Evolutionary conservation across 1,139 yeast genomes (phyloP), one percentile per base, ranked within the genome.

Genomic region (Sugiyamaella neomexicana): DNA sequence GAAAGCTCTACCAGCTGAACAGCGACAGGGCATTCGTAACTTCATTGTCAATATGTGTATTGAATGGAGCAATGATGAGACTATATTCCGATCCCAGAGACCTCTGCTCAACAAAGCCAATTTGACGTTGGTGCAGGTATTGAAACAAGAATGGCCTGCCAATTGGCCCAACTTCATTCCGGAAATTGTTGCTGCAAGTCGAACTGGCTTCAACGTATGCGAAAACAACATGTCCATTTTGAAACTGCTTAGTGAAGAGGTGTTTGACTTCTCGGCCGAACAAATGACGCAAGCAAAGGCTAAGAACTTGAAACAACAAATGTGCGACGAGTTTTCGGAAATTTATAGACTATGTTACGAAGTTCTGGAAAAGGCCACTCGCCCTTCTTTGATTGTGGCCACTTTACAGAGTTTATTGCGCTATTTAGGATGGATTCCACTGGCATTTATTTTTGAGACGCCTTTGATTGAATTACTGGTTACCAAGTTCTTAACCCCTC

Each of bases 91-190:
- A 55, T 74, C 80, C 47, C 91, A 91, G 68, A 84, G 85, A 67
- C 85, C 97, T 17, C 79, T 93, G 67, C 89, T 93, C 65, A 89
- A 88, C 74, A 95, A 95, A 71, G 91, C 93, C 64, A 97, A 93
- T 73, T 79, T 93, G 68, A 93, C 98, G 6, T 77, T 93, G 67
- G 99, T 93, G 39, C 95, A 93, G 67, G 85, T 93, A 52, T 81
- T 93, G 67, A 93, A 93, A 69, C 98, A 95, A 72, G 99, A 93
- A 69, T 93, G 99, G 99, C 99, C 99, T 40, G 90, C 85, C 63
- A 88, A 90, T 68, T 93, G 99, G 99, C 98, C 98, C 20, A 89
- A 87, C 64, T 93, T 95, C 66, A 86, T 93, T 53, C 97, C 98
- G 12, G 99, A 95, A 69, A 81, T 93, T 59, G 95, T 93, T 44